A percentile compares a stretch with the other conserved stretches of the same genome.
phyloP scores from a whole-genome alignment of 2,329 filamentous ascomycete genomes.

The Clathrospora elynae region DNA sequence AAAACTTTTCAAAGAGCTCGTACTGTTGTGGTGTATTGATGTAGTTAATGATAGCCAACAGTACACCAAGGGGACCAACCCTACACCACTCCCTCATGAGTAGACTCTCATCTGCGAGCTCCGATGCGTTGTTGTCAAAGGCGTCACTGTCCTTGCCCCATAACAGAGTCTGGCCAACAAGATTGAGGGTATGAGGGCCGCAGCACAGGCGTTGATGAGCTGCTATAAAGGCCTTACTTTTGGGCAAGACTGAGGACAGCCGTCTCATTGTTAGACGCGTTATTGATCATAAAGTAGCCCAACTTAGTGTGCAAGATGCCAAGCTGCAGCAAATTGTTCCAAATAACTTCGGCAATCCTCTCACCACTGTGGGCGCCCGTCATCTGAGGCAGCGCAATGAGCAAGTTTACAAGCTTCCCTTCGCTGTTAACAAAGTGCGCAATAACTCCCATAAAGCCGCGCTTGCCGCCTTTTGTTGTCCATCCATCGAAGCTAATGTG shows the following conservation, averaged over 20 bases:
- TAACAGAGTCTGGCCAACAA: constrained; percentile 2
- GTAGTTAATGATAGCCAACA: constrained; percentile 3
- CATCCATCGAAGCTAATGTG: too few species aligned
- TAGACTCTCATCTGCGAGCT: constrained; percentile 1
- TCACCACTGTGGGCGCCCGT: constrained; percentile 6
- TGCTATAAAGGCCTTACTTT: not conserved
- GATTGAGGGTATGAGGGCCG: constrained; percentile 5
- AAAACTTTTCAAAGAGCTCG: too few species aligned
- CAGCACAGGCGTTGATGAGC: constrained; percentile 3
- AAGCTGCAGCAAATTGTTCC: constrained; percentile 1
- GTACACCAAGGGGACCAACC: constrained; percentile 3
- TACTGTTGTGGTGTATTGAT: too few species aligned
- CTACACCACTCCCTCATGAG: not conserved
- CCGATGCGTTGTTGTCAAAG: not conserved
- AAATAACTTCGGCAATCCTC: constrained; percentile 8
- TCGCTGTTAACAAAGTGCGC: constrained; percentile 5
- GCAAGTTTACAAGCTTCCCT: constrained; percentile 5
- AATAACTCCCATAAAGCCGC: constrained; percentile 4
- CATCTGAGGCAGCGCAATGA: constrained; percentile 9
- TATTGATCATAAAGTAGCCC: too few species aligned
- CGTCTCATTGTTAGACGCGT: constrained; percentile 3
- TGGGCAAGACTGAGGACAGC: not conserved
- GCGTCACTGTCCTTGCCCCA: constrained; percentile 1
- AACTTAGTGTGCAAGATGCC: not conserved
- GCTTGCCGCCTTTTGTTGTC: constrained; percentile 8